A percentile compares a stretch with the other conserved stretches of the same genome.
Conservation (phyloP, 2,329 filamentous ascomycete genomes). For the Cucurbitaria berberidis region DNA sequence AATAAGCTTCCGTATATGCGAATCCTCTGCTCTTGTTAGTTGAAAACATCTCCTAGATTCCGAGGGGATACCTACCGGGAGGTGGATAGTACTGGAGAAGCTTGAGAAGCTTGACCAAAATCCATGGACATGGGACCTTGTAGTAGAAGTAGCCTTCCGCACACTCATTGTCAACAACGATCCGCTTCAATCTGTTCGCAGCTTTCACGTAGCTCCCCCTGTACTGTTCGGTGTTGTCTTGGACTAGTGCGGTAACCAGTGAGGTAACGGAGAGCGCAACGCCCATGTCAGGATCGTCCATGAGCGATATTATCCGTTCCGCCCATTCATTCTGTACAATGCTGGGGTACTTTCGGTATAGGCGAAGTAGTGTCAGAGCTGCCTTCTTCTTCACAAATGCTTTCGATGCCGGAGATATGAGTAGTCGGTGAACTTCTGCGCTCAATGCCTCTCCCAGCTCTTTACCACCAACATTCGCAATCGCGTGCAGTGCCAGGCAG, state of each 20-base stretch:
- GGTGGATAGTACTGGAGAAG: conserved; percentile 96
- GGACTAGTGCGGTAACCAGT: conserved; percentile 89
- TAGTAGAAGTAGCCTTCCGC: conserved; percentile 95
- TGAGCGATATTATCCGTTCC: conserved; percentile 96
- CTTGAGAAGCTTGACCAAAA: conserved; percentile 92
- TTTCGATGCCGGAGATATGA: conserved; percentile 95
- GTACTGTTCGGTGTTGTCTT: conserved; percentile 94
- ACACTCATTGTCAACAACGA: conserved; percentile 89
- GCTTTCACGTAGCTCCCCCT: conserved; percentile 94
- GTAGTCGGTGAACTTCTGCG: conserved; percentile 85
- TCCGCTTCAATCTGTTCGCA: conserved; percentile 84
- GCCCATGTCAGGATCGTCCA: conserved; percentile 95
- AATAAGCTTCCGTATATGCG: conserved; percentile 88
- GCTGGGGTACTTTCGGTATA: conserved; percentile 92
- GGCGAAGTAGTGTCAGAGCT: conserved; percentile 85
- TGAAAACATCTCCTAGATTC: conserved; percentile 5
- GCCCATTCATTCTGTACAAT: conserved; percentile 98
- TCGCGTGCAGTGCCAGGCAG: conserved; percentile 93
- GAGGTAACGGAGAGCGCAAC: conserved; percentile 96
- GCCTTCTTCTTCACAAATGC: conserved; percentile 99
- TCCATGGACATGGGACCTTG: conserved; percentile 98
- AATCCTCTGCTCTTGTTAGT: conserved; percentile 71
- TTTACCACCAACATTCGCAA: conserved; percentile 93
- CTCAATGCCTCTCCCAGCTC: conserved; percentile 97
- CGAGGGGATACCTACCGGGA: conserved; percentile 65